Percentiles rank a stretch among this genome's conserved stretches.
Evolutionary conservation across 1,139 yeast species (phyloP).

Genomic region (Tardiomyces depauwii): DNA sequence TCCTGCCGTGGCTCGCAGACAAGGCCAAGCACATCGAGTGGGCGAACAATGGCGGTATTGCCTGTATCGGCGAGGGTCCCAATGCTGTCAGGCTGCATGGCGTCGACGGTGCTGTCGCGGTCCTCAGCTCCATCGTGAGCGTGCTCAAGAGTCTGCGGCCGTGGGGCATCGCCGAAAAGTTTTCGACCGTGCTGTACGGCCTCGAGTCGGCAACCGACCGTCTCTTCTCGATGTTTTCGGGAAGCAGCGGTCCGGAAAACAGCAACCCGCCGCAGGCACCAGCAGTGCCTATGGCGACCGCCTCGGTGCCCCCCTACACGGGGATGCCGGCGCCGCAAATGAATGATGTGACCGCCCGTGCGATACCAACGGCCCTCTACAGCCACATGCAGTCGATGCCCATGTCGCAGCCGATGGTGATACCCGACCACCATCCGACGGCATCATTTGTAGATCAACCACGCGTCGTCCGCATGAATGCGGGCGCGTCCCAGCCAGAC

Average conservation of each 20-base stretch:
- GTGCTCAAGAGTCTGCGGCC: conserved; percentile 3
- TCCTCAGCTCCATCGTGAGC: conserved; percentile 3
- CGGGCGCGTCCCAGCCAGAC: too few species aligned
- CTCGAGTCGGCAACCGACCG: not conserved
- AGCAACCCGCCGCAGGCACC: too few species aligned
- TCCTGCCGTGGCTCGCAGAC: conserved; percentile 3
- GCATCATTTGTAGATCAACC: too few species aligned
- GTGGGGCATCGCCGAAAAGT: conserved; percentile 7
- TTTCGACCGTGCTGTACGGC: not conserved
- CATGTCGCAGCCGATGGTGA: too few species aligned
- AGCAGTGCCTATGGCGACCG: too few species aligned
- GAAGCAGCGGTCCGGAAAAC: not conserved
- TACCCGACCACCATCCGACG: too few species aligned
- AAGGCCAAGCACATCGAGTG: conserved; percentile 3
- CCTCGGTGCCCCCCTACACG: too few species aligned
- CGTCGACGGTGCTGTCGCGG: conserved; percentile 4
- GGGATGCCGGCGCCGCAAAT: too few species aligned
- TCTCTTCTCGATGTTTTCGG: not conserved
- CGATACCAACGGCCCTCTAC: too few species aligned
- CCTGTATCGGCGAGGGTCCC: conserved; percentile 3
- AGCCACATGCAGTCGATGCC: too few species aligned
- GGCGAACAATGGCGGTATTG: conserved; percentile 5
- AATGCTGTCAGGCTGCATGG: conserved; percentile 4
- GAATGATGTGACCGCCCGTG: too few species aligned
- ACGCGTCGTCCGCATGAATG: too few species aligned